Conservation (phyloP, 257 asterid species). For the Voacanga thouarsii region DNA sequence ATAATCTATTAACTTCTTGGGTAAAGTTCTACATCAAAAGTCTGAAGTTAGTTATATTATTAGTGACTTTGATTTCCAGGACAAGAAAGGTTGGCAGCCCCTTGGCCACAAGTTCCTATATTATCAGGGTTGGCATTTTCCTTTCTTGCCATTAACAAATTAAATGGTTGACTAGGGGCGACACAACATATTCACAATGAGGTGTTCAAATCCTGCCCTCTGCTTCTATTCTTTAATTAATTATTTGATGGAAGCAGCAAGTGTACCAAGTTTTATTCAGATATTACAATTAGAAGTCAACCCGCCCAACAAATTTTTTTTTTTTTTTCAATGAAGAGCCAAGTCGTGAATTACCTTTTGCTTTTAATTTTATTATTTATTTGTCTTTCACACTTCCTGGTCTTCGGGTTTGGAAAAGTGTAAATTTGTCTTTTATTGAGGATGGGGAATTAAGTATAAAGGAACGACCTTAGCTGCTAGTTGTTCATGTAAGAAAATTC, state of each 20-base stretch:
- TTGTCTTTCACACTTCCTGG: too few relatives aligned
- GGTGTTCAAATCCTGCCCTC: too few relatives aligned
- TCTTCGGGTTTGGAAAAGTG: background rate
- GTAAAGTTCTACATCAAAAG: background rate
- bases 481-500: background rate
- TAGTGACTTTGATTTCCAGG: background rate
- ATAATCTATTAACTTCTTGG: background rate
- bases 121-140: background rate
- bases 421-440: background rate
- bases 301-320: too few relatives aligned
- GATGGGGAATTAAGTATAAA: background rate
- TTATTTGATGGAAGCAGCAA: too few relatives aligned
- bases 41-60: background rate
- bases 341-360: too few relatives aligned
- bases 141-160: background rate
- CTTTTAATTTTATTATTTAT: too few relatives aligned
- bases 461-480: background rate
- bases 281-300: too few relatives aligned
- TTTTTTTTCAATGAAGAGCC: too few relatives aligned
- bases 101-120: background rate
- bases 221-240: too few relatives aligned
- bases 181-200: too few relatives aligned
- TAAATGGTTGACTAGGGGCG: background rate
- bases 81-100: background rate
- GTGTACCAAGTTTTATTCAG: too few relatives aligned